phyloP scores from a whole-genome alignment of 768 basidiomycete genomes.

The Grammothele lineata region DNA sequence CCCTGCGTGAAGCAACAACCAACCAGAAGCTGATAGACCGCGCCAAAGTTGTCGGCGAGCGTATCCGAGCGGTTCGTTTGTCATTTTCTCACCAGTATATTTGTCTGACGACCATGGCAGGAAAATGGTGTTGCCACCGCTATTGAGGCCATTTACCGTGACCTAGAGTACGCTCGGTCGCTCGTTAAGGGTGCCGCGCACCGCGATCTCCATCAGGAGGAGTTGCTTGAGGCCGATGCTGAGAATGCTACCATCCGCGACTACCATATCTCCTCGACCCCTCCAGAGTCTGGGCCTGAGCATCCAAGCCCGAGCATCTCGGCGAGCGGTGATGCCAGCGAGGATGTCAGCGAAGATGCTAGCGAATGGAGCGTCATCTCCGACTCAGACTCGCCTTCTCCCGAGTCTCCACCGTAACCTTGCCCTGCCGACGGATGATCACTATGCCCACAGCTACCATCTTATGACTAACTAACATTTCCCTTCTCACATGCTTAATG shows the following conservation, averaged over 20 bases:
- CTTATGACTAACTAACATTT: not conserved
- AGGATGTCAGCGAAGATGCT: too few relatives aligned
- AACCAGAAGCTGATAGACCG: conserved; percentile 86
- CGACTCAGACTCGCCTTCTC: conserved; percentile 45
- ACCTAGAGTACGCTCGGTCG: conserved; percentile 90
- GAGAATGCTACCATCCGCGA: conserved; percentile 36
- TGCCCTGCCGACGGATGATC: not conserved
- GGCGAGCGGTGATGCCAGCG: conserved; percentile 41
- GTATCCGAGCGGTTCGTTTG: conserved; percentile 69
- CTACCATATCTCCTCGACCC: conserved; percentile 14
- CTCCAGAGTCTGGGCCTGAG: too few relatives aligned
- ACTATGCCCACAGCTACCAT: too few relatives aligned
- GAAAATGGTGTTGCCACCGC: conserved; percentile 94
- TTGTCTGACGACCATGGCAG: conserved; percentile 35
- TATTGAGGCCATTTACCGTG: conserved; percentile 93
- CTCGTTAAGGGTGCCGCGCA: conserved; percentile 60
- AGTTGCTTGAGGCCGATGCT: conserved; percentile 24
- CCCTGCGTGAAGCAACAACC: conserved; percentile 76
- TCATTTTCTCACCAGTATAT: not conserved
- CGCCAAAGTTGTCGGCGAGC: conserved; percentile 80
- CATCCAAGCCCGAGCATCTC: conserved; percentile 21
- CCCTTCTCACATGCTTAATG: not conserved
- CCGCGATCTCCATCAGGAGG: conserved; percentile 16
- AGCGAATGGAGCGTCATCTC: conserved; percentile 90
- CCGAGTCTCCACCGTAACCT: conserved; percentile 4